A percentile compares a stretch with the other conserved stretches of the same genome.
Evolutionary conservation across 345 rosid genomes (phyloP).

Genomic region (Brassica cretica): DNA sequence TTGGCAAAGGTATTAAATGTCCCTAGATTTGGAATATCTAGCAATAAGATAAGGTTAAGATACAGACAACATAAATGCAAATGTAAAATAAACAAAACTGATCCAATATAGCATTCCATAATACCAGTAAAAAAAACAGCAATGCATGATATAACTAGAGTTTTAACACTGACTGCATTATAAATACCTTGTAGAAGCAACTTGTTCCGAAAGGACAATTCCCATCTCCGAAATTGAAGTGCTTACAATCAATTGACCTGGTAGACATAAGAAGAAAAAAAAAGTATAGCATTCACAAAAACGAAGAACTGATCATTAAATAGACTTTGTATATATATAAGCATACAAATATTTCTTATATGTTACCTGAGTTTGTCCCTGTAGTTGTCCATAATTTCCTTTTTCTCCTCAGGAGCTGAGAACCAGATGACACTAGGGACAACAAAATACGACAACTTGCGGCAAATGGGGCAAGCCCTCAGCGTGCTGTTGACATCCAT

Average conservation of each 20-base stretch:
- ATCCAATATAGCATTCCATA: background rate
- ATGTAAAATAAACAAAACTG: too few species aligned
- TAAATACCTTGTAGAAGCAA: slow-evolving; percentile 86
- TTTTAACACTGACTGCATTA: too few species aligned
- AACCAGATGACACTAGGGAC: slow-evolving; percentile 95
- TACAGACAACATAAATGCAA: background rate
- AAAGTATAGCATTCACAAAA: slow-evolving; percentile 8
- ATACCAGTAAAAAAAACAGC: background rate
- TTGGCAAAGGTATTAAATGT: background rate
- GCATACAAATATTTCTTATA: too few species aligned
- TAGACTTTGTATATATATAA: background rate
- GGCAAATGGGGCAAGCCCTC: slow-evolving; percentile 92
- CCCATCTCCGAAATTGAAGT: slow-evolving; percentile 87
- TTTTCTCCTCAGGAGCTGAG: slow-evolving; percentile 79
- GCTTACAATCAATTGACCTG: slow-evolving; percentile 93
- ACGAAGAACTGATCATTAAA: background rate
- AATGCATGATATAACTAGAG: background rate
- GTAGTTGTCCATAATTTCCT: slow-evolving; percentile 77
- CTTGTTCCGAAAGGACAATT: slow-evolving; percentile 95
- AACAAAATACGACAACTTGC: slow-evolving; percentile 92
- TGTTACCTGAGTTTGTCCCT: slow-evolving; percentile 77
- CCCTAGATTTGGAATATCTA: slow-evolving; percentile 3
- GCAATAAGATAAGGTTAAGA: background rate
- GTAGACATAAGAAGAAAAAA: slow-evolving; percentile 4
- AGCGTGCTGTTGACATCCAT: slow-evolving; percentile 77